These are phyloP conservation scores for Cephalotrichum gorgonifer DNA, from an alignment of 2,329 filamentous ascomycete species.

Conservation along the genomic window DNA sequence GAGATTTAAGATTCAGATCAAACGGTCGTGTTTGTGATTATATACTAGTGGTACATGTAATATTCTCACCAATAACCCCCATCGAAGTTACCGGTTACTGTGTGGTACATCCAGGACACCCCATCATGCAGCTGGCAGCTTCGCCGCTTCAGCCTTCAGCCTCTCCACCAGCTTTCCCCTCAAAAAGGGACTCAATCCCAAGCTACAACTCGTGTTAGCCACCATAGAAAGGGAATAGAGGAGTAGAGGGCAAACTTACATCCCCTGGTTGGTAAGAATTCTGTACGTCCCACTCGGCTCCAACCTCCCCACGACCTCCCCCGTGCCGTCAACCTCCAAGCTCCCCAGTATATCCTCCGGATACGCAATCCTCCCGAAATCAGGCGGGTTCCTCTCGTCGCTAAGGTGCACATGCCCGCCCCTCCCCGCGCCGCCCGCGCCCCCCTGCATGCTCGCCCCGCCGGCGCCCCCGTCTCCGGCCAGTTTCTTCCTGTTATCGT, in stretches of 20 bases:
- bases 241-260: slow-evolving; percentile 36
- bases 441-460: slow-evolving; percentile 50
- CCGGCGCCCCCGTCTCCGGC: slow-evolving; percentile 29
- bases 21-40: neutral
- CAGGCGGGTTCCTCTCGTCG: slow-evolving; percentile 52
- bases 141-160: slow-evolving; percentile 35
- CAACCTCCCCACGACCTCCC: slow-evolving; percentile 46
- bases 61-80: neutral
- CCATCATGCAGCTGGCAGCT: slow-evolving; percentile 3
- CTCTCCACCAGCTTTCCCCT: slow-evolving; percentile 38
- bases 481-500: slow-evolving; percentile 2
- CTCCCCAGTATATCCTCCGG: slow-evolving; percentile 62
- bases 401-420: slow-evolving; percentile 57
- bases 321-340: slow-evolving; percentile 49
- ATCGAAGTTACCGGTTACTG: too few relatives aligned
- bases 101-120: neutral
- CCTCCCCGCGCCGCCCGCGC: slow-evolving; percentile 46
- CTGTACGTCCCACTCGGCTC: slow-evolving; percentile 54
- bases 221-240: neutral
- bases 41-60: neutral
- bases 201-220: slow-evolving; percentile 23
- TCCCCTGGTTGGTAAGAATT: slow-evolving; percentile 54
- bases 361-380: slow-evolving; percentile 58
- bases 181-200: slow-evolving; percentile 44
- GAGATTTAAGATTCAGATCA: too few relatives aligned